phyloP scores from a whole-genome alignment of 139 green algal genomes.

The Dunaliella primolecta region DNA sequence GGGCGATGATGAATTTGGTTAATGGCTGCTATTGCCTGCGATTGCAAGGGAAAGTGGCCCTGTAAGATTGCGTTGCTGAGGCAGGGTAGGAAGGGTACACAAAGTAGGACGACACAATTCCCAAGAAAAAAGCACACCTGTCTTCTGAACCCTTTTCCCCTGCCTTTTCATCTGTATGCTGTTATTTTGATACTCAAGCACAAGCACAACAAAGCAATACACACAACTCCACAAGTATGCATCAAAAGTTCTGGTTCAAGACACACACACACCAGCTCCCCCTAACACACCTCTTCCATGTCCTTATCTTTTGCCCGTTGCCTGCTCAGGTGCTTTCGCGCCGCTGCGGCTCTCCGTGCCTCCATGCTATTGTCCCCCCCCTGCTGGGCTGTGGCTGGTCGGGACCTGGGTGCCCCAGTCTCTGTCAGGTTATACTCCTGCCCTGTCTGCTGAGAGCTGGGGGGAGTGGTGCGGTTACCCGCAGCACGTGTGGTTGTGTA shows the following conservation, averaged over 20 bases:
- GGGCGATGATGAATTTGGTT: background rate
- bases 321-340: background rate
- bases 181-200: too few species aligned
- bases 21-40: background rate
- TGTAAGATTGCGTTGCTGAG: too few species aligned
- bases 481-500: constrained; percentile 22
- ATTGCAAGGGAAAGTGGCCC: too few species aligned
- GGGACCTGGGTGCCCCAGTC: background rate
- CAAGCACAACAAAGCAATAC: too few species aligned
- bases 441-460: background rate
- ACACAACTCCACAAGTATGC: too few species aligned
- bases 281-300: background rate
- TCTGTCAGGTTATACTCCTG: background rate
- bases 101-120: too few species aligned
- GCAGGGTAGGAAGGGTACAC: too few species aligned
- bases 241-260: too few species aligned
- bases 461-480: background rate
- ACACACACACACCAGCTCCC: background rate
- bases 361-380: background rate
- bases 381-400: background rate
- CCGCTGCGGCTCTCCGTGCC: background rate
- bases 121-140: too few species aligned
- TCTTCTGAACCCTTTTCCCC: too few species aligned
- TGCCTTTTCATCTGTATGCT: too few species aligned
- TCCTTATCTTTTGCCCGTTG: background rate